Conservation (phyloP, 345 rosid species). For the Cardamine occulta region DNA sequence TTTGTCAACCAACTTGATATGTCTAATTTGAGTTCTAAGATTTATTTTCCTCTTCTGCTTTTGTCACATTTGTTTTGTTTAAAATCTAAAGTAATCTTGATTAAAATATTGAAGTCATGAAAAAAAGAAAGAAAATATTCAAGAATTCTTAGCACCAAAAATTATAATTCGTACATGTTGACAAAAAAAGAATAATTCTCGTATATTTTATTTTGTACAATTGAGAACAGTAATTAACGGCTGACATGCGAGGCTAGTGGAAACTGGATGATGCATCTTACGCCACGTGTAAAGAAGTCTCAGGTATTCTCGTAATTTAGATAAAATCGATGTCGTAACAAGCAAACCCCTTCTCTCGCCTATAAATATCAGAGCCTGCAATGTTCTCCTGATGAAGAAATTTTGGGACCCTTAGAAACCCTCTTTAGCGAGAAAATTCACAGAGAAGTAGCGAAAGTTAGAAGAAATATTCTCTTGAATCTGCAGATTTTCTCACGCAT, state of each 20-base stretch:
- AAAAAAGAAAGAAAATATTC: neutral
- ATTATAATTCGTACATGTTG: neutral
- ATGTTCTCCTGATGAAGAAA: constrained; percentile 7
- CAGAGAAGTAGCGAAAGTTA: constrained; percentile 20
- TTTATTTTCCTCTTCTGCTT: neutral
- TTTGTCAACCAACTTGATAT: neutral
- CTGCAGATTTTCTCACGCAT: constrained; percentile 40
- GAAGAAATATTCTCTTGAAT: constrained; percentile 15
- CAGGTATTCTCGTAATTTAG: constrained; percentile 45
- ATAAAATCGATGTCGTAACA: constrained; percentile 21
- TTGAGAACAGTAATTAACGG: constrained; percentile 20
- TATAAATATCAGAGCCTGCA: constrained; percentile 44
- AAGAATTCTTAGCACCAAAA: neutral
- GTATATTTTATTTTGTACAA: neutral
- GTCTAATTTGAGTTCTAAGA: neutral
- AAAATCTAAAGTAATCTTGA: neutral
- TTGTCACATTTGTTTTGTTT: neutral
- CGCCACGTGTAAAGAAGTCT: constrained; percentile 40
- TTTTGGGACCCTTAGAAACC: constrained; percentile 29
- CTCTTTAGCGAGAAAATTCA: constrained; percentile 25
- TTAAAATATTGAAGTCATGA: neutral
- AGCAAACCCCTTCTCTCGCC: constrained; percentile 6
- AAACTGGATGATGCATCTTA: constrained; percentile 21
- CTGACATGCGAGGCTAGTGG: constrained; percentile 10
- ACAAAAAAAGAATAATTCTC: neutral